Conservation (phyloP, 441 rosid species). For the Cnidoscolus chayamansa region DNA sequence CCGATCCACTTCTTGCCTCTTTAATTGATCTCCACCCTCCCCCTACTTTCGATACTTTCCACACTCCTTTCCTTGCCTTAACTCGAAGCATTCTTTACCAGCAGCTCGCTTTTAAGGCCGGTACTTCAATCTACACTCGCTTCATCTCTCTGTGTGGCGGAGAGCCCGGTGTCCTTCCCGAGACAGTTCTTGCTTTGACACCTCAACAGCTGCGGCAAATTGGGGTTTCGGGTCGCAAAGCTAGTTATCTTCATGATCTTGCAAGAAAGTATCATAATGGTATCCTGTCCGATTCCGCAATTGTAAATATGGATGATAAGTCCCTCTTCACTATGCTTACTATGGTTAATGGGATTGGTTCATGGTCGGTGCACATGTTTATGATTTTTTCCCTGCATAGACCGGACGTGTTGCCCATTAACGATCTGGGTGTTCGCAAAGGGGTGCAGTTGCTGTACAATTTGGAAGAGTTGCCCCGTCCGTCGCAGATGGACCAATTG, state of each 20-base stretch:
- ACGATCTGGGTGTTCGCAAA: conserved; percentile 82
- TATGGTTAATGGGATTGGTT: conserved; percentile 96
- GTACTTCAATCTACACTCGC: conserved; percentile 82
- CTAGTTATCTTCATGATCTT: conserved; percentile 87
- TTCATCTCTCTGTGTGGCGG: conserved; percentile 79
- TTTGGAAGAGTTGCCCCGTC: conserved; percentile 82
- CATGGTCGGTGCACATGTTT: conserved; percentile 98
- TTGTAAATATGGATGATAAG: conserved; percentile 87
- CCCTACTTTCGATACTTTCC: conserved; percentile 74
- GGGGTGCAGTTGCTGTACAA: conserved; percentile 78
- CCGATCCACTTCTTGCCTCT: conserved; percentile 65
- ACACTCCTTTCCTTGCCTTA: conserved; percentile 77
- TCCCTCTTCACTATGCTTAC: conserved; percentile 94
- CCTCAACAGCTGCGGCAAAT: conserved; percentile 83
- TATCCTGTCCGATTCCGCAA: conserved; percentile 67
- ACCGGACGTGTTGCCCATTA: conserved; percentile 91
- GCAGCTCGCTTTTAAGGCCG: conserved; percentile 86
- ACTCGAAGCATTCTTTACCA: conserved; percentile 86
- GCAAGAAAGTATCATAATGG: conserved; percentile 86
- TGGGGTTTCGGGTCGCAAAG: conserved; percentile 88
- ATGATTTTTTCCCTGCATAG: conserved; percentile 95
- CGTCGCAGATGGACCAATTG: conserved; percentile 82
- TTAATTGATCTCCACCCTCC: conserved; percentile 64
- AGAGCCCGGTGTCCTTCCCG: conserved; percentile 65
- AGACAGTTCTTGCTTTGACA: conserved; percentile 57